A percentile compares a stretch with the other conserved stretches of the same genome.
Conservation (phyloP, 2,329 filamentous ascomycete genomes). For the Verticillium nonalfalfae region DNA sequence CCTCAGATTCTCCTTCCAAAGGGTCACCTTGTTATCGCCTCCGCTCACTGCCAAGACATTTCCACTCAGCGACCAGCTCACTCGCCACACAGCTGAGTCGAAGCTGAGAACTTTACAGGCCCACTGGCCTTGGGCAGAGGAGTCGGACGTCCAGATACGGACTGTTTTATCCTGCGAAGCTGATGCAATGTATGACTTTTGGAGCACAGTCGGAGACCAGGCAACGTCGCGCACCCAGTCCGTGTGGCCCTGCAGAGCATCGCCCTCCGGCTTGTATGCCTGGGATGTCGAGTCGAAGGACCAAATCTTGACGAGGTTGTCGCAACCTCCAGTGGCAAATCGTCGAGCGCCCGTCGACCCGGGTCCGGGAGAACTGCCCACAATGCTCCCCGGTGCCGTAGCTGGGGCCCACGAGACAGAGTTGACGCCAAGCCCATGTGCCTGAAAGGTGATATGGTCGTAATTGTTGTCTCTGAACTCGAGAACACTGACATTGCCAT, state of each 20-base stretch:
- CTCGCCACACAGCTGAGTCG: constrained; percentile 86
- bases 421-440: constrained; percentile 92
- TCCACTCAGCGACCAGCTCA: constrained; percentile 95
- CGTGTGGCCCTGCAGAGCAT: constrained; percentile 70
- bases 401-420: constrained; percentile 92
- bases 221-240: constrained; percentile 98
- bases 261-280: constrained; percentile 55
- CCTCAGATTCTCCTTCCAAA: constrained; percentile 98
- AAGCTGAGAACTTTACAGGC: constrained; percentile 79
- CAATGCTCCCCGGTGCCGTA: constrained; percentile 74
- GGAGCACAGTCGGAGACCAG: constrained; percentile 91
- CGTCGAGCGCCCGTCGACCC: constrained; percentile 48
- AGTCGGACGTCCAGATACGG: constrained; percentile 86
- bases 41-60: constrained; percentile 93
- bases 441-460: constrained; percentile 82
- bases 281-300: constrained; percentile 61
- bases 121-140: constrained; percentile 66
- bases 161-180: constrained; percentile 97
- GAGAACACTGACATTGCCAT: constrained; percentile 88
- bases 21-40: constrained; percentile 90
- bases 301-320: constrained; percentile 94
- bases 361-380: constrained; percentile 23
- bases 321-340: constrained; percentile 91
- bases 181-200: constrained; percentile 94
- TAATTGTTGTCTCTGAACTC: constrained; percentile 97